phyloP scores from a whole-genome alignment of 164 flowering plant genomes.

The Sextonia rubra region DNA sequence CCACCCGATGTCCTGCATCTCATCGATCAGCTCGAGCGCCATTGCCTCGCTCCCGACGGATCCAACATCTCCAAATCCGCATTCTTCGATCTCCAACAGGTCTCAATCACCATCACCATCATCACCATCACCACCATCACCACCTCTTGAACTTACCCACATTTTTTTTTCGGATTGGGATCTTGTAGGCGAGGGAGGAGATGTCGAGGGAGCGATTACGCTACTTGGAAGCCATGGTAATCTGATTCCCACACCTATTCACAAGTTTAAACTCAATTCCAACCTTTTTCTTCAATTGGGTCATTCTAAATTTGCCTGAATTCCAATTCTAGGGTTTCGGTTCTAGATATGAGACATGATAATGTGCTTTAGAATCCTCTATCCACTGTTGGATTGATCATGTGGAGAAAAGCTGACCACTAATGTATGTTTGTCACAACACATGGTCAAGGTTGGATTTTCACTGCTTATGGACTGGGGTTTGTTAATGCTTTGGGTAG shows the following conservation, averaged over 20 bases:
- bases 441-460: too few relatives aligned
- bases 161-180: background rate
- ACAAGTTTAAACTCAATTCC: background rate
- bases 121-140: background rate
- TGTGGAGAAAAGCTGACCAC: too few relatives aligned
- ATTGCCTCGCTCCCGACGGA: constrained; percentile 94
- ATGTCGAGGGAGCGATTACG: constrained; percentile 86
- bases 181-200: constrained; percentile 87
- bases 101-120: constrained; percentile 22
- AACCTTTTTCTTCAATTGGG: background rate
- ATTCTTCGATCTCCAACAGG: constrained; percentile 76
- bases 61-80: constrained; percentile 84
- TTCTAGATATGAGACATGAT: too few relatives aligned
- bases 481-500: background rate
- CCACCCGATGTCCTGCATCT: constrained; percentile 59
- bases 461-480: too few relatives aligned
- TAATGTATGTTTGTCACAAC: too few relatives aligned
- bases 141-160: background rate
- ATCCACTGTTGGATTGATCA: too few relatives aligned
- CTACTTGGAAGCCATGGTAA: constrained; percentile 90
- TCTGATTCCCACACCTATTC: background rate
- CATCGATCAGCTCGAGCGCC: constrained; percentile 87
- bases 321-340: background rate
- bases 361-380: too few relatives aligned
- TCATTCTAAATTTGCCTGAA: background rate